A percentile compares a stretch with the other conserved stretches of the same genome.
These are phyloP conservation scores for Hymenochaete sp. DNA, from an alignment of 1,284 basidiomycete species.

Conservation along the genomic window DNA sequence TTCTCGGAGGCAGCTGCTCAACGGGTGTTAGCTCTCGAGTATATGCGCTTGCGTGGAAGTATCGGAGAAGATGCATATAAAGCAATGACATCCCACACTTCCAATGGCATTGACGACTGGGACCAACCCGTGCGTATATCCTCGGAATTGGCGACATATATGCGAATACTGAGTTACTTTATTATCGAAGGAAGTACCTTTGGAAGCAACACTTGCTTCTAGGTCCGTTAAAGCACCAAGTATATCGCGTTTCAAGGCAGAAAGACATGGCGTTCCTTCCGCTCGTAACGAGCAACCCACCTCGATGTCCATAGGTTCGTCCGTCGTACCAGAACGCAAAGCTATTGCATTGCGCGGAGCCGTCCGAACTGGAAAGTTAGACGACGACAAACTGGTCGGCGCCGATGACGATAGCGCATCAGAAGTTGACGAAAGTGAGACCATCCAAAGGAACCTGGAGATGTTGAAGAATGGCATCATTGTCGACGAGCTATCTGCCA, in stretches of 20 bases:
- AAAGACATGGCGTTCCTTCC: conserved; percentile 33
- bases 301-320: conserved; percentile 35
- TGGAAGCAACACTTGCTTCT: conserved; percentile 31
- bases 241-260: conserved; percentile 56
- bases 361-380: conserved; percentile 54
- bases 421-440: conserved; percentile 38
- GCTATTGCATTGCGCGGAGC: conserved; percentile 46
- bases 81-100: conserved; percentile 41
- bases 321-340: conserved; percentile 43
- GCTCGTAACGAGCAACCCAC: conserved; percentile 33
- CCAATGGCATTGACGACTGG: conserved; percentile 33
- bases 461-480: conserved; percentile 48
- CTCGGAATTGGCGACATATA: conserved; percentile 15
- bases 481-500: conserved; percentile 51
- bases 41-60: conserved; percentile 49
- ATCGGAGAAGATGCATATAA: conserved; percentile 45
- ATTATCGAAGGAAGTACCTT: conserved; percentile 31
- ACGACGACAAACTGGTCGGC: conserved; percentile 46
- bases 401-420: conserved; percentile 48
- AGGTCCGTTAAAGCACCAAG: conserved; percentile 29
- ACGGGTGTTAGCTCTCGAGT: conserved; percentile 64
- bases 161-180: conserved; percentile 8
- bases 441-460: conserved; percentile 44
- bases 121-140: conserved; percentile 36
- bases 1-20: conserved; percentile 43